phyloP scores from a whole-genome alignment of 2,329 filamentous ascomycete species.

The Microcera coccophila region DNA sequence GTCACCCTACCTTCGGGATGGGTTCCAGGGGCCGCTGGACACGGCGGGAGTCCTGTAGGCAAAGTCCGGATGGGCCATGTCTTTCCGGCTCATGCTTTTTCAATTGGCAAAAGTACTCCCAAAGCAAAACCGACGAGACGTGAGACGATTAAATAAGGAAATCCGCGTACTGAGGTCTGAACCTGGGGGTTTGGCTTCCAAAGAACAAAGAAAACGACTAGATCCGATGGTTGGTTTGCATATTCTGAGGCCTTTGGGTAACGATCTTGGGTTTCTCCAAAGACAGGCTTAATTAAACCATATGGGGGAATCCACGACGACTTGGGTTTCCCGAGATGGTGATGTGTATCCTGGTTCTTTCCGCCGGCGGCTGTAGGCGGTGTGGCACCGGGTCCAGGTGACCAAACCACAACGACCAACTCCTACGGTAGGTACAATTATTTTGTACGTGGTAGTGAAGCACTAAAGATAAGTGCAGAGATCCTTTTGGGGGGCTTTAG shows the following conservation, averaged over 20 bases:
- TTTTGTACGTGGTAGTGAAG: conserved; percentile 24
- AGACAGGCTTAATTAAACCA: conserved; percentile 23
- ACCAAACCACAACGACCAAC: conserved; percentile 24
- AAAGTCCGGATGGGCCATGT: conserved; percentile 47
- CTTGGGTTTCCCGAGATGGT: conserved; percentile 28
- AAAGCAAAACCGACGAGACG: conserved; percentile 24
- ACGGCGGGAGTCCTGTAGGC: conserved; percentile 45
- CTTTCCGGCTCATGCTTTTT: conserved; percentile 37
- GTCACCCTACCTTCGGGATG: conserved; percentile 49
- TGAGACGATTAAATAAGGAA: conserved; percentile 29
- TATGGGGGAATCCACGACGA: conserved; percentile 26
- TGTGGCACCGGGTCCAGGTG: conserved; percentile 28
- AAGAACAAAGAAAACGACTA: conserved; percentile 27
- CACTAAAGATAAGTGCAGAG: conserved; percentile 26
- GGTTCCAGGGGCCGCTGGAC: conserved; percentile 48
- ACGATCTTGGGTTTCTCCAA: conserved; percentile 29
- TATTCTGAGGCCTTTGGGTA: conserved; percentile 30
- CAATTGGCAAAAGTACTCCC: conserved; percentile 23
- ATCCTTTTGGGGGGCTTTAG: conserved; percentile 22
- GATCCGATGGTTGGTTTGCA: conserved; percentile 27
- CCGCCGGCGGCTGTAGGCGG: conserved; percentile 27
- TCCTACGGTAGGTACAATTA: conserved; percentile 22
- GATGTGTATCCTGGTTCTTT: conserved; percentile 26
- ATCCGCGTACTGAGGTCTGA: conserved; percentile 24
- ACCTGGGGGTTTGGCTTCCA: conserved; percentile 24